Conservation (phyloP, 1,139 yeast genomes). For the Yamadazyma dendronema region DNA sequence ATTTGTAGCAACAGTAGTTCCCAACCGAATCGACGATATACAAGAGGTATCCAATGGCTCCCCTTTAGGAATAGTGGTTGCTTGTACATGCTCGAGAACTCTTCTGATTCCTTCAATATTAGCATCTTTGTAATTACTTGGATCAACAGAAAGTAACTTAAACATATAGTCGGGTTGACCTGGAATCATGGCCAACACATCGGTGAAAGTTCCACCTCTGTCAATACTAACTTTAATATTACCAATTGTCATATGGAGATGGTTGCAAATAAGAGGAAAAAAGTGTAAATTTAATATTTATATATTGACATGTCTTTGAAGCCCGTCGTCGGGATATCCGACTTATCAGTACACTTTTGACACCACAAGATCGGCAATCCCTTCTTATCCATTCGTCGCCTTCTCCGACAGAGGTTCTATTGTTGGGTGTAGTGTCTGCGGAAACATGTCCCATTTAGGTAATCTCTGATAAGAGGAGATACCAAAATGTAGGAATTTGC, state of each 20-base stretch:
- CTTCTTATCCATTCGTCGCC: neutral
- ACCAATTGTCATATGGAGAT: constrained; percentile 11
- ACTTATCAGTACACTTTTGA: neutral
- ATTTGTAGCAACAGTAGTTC: constrained; percentile 79
- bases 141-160: constrained; percentile 21
- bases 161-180: constrained; percentile 15
- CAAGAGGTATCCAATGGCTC: constrained; percentile 26
- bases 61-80: constrained; percentile 14
- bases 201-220: constrained; percentile 24
- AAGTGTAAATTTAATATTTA: too few species aligned
- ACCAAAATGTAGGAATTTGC: neutral
- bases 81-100: constrained; percentile 15
- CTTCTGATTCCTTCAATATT: constrained; percentile 22
- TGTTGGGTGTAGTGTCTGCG: too few species aligned
- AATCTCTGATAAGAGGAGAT: neutral
- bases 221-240: constrained; percentile 18
- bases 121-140: constrained; percentile 21
- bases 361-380: neutral
- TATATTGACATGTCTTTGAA: too few species aligned
- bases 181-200: constrained; percentile 16
- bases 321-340: constrained; percentile 1
- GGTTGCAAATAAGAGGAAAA: neutral
- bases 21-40: constrained; percentile 58
- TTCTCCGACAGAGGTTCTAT: too few species aligned
- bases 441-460: neutral